Percentiles rank a stretch among this genome's conserved stretches.
phyloP scores from a whole-genome alignment of 257 asterid genomes.

The Solanum pinnatisectum region DNA sequence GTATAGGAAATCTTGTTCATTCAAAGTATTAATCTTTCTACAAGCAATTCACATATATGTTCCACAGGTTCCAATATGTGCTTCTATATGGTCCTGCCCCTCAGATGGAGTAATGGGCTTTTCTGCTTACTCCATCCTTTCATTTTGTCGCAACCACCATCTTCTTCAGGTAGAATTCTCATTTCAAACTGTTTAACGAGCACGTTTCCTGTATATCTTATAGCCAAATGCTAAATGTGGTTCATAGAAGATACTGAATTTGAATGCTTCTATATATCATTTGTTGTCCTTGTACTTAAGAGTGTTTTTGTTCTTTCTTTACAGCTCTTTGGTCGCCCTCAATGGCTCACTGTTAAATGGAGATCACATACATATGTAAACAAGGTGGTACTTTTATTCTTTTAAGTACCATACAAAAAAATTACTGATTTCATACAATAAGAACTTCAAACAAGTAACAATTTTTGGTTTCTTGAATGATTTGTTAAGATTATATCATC shows the following conservation, averaged over 20 bases:
- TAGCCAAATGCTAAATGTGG: background rate
- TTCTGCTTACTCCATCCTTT: constrained; percentile 84
- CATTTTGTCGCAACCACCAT: constrained; percentile 87
- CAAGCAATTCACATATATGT: background rate
- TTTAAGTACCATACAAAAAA: background rate
- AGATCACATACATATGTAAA: constrained; percentile 61
- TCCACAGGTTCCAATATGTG: constrained; percentile 76
- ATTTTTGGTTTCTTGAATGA: background rate
- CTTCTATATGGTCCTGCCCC: constrained; percentile 94
- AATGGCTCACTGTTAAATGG: constrained; percentile 83
- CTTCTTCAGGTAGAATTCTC: constrained; percentile 63
- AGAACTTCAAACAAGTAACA: background rate
- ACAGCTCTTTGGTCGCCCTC: constrained; percentile 91
- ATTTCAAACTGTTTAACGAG: background rate
- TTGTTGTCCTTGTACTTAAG: background rate
- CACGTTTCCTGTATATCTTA: background rate
- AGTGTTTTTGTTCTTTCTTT: background rate
- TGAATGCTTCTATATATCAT: background rate
- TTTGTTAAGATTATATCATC: background rate
- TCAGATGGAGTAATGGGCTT: constrained; percentile 70
- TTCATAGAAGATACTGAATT: background rate
- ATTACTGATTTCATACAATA: background rate
- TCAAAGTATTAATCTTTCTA: background rate
- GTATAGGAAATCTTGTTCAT: background rate
- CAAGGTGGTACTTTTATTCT: constrained; percentile 24